phyloP scores from a whole-genome alignment of 768 basidiomycete genomes.

The Pleurotus tuber-regium region DNA sequence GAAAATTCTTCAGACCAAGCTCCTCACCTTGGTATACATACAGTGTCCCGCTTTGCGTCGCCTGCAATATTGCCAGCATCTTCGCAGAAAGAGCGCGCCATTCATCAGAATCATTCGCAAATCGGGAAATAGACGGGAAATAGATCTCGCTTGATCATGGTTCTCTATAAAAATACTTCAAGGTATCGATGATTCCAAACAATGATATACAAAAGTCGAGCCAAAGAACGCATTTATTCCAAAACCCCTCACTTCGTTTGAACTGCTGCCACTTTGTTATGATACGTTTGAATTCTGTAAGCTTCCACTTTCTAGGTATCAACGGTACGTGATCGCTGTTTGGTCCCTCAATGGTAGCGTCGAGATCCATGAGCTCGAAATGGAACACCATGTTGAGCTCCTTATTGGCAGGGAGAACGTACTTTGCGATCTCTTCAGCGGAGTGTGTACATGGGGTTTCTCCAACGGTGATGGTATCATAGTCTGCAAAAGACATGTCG shows the following conservation, averaged over 20 bases:
- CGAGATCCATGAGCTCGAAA: slow-evolving; percentile 61
- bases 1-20: slow-evolving; percentile 64
- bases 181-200: background rate
- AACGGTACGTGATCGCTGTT: slow-evolving; percentile 34
- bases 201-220: slow-evolving; percentile 11
- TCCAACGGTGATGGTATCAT: slow-evolving; percentile 63
- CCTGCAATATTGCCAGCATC: slow-evolving; percentile 60
- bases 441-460: slow-evolving; percentile 61
- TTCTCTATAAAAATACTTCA: slow-evolving; percentile 62
- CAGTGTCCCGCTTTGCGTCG: slow-evolving; percentile 61
- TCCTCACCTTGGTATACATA: slow-evolving; percentile 80
- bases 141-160: slow-evolving; percentile 62
- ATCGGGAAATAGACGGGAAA: slow-evolving; percentile 75
- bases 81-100: slow-evolving; percentile 63
- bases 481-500: slow-evolving; percentile 55
- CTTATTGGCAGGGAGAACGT: slow-evolving; percentile 54
- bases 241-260: slow-evolving; percentile 57
- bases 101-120: slow-evolving; percentile 56
- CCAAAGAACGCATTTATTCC: slow-evolving; percentile 52
- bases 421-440: slow-evolving; percentile 46
- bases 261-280: slow-evolving; percentile 55
- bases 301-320: slow-evolving; percentile 43
- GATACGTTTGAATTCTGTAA: slow-evolving; percentile 49
- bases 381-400: slow-evolving; percentile 68
- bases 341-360: slow-evolving; percentile 34